These are phyloP conservation scores for Mycena indigotica DNA, from an alignment of 768 basidiomycete genomes.

Conservation along the genomic window DNA sequence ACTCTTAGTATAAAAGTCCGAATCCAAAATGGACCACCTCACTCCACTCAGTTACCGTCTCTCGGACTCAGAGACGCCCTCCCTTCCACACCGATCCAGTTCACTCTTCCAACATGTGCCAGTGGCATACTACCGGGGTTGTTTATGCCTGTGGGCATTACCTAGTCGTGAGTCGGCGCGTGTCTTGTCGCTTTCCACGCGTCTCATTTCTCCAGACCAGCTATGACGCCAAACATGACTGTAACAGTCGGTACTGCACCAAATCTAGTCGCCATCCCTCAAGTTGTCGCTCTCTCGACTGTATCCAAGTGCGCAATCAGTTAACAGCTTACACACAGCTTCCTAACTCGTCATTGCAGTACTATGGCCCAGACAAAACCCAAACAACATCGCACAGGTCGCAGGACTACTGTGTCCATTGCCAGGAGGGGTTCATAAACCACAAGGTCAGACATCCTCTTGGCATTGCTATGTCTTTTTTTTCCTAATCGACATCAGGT, in stretches of 20 bases:
- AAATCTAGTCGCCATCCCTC: slow-evolving; percentile 35
- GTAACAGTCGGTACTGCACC: slow-evolving; percentile 46
- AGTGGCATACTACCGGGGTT: slow-evolving; percentile 35
- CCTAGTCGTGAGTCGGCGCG: slow-evolving; percentile 51
- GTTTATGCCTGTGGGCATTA: slow-evolving; percentile 80
- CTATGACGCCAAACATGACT: slow-evolving; percentile 57
- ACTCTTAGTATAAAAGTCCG: not conserved
- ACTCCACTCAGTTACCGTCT: not conserved
- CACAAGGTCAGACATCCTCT: not conserved
- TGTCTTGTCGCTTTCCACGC: slow-evolving; percentile 9
- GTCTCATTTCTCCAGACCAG: slow-evolving; percentile 43
- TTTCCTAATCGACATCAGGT: too few species aligned
- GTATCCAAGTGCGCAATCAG: slow-evolving; percentile 37
- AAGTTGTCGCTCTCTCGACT: slow-evolving; percentile 34
- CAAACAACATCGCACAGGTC: slow-evolving; percentile 60
- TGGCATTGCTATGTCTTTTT: too few species aligned
- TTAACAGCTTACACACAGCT: slow-evolving; percentile 8
- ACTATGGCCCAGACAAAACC: slow-evolving; percentile 67
- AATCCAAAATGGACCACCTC: not conserved
- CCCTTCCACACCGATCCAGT: not conserved
- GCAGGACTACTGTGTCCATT: slow-evolving; percentile 56
- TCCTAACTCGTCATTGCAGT: slow-evolving; percentile 45
- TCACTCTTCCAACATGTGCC: slow-evolving; percentile 32
- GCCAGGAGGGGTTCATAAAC: slow-evolving; percentile 53
- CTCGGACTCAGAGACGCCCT: not conserved